Conservation (phyloP, 2,329 filamentous ascomycete species). For the Aureobasidium pullulans region DNA sequence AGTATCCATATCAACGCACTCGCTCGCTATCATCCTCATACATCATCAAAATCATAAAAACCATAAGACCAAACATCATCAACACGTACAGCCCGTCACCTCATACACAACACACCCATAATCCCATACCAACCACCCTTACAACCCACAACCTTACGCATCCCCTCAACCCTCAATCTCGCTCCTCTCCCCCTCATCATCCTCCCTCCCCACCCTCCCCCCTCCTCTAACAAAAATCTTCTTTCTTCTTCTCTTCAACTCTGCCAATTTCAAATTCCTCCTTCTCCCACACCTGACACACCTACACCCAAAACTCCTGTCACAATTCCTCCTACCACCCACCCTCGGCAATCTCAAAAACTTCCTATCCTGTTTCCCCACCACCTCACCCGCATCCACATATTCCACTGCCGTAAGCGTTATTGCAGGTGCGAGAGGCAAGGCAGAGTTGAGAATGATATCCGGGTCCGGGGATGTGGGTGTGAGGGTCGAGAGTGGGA, state of each 20-base stretch:
- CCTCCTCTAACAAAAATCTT: background rate
- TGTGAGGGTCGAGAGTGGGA: too few species aligned
- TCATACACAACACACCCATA: background rate
- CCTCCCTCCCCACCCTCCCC: background rate
- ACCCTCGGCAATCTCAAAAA: background rate
- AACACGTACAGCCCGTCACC: too few species aligned
- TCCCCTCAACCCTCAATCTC: background rate
- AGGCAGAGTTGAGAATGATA: background rate
- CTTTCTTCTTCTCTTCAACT: slow-evolving; percentile 1
- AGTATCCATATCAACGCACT: background rate
- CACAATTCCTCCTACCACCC: background rate
- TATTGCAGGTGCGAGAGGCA: background rate
- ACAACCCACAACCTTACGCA: background rate
- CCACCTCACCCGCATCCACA: too few species aligned
- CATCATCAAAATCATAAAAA: background rate
- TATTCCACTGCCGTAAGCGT: background rate
- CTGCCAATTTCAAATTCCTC: background rate
- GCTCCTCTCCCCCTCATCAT: background rate
- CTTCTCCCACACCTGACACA: background rate
- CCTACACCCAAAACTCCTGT: background rate
- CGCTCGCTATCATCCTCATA: background rate
- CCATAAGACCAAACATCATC: too few species aligned
- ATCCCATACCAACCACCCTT: background rate
- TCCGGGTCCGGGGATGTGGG: background rate
- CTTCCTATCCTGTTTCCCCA: background rate